A percentile compares a stretch with the other conserved stretches of the same genome.
Evolutionary conservation across 1,284 basidiomycete genomes (phyloP).

Genomic region (Ceratobasidium sp.): DNA sequence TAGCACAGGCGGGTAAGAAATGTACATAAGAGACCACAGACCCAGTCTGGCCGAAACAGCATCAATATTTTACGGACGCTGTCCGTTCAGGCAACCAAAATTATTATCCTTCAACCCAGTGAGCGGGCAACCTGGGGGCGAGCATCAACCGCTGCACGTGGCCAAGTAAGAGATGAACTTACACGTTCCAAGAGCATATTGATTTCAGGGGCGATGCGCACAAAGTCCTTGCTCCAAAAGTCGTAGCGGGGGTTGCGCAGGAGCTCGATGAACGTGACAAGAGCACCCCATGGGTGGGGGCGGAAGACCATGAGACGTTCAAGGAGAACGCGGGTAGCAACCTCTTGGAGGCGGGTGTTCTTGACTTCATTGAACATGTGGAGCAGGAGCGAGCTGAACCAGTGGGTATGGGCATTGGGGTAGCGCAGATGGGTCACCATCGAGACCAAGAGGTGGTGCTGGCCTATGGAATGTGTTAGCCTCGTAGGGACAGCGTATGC

Average conservation of each 20-base stretch:
- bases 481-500: too few species aligned
- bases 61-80: constrained; percentile 37
- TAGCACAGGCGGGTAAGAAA: constrained; percentile 44
- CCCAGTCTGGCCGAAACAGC: constrained; percentile 41
- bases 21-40: constrained; percentile 41
- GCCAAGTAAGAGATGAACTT: constrained; percentile 53
- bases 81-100: constrained; percentile 28
- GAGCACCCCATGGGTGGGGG: constrained; percentile 97
- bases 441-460: constrained; percentile 91
- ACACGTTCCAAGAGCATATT: constrained; percentile 83
- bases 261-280: constrained; percentile 93
- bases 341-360: constrained; percentile 84
- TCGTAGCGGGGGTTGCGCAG: constrained; percentile 85
- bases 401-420: constrained; percentile 96
- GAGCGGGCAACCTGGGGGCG: constrained; percentile 32
- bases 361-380: constrained; percentile 84
- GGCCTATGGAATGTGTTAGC: constrained; percentile 63
- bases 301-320: constrained; percentile 94
- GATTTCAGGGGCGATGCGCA: constrained; percentile 82
- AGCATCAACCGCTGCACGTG: neutral
- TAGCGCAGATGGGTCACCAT: constrained; percentile 94
- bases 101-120: constrained; percentile 33
- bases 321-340: constrained; percentile 90
- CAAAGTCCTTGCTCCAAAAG: constrained; percentile 87
- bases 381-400: constrained; percentile 91